A percentile compares a stretch with the other conserved stretches of the same genome.
Evolutionary conservation across 257 asterid species (phyloP).

Genomic region (Haberlea rhodopensis): DNA sequence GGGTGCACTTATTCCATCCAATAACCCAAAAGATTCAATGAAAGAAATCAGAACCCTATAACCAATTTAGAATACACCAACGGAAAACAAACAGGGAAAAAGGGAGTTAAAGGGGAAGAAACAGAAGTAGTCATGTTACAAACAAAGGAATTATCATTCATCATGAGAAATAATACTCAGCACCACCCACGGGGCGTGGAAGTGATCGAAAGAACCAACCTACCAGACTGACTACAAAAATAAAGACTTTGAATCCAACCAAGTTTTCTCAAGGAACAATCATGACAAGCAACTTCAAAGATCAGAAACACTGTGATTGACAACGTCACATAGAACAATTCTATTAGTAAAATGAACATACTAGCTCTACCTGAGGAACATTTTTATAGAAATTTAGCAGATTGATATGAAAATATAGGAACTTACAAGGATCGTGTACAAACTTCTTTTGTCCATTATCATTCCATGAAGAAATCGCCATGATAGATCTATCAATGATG

Average conservation of each 20-base stretch:
- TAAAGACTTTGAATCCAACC: too few relatives aligned
- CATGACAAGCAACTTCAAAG: conserved; percentile 9
- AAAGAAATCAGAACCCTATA: neutral
- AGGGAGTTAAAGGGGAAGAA: neutral
- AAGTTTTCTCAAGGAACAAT: conserved; percentile 13
- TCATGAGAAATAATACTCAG: neutral
- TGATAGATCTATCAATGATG: conserved; percentile 59
- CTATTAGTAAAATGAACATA: conserved; percentile 5
- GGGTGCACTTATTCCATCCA: neutral
- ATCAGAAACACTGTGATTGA: conserved; percentile 14
- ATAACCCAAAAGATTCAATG: neutral
- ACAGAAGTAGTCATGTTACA: neutral
- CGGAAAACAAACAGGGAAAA: neutral
- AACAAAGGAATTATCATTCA: neutral
- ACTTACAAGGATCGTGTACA: conserved; percentile 95
- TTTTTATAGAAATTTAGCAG: conserved; percentile 9
- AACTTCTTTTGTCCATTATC: conserved; percentile 96
- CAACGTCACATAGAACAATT: neutral
- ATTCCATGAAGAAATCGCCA: conserved; percentile 99
- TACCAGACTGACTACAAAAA: neutral
- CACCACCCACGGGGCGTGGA: neutral
- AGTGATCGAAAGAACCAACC: neutral
- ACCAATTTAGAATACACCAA: neutral
- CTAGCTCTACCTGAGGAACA: conserved; percentile 5
- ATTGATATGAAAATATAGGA: conserved; percentile 15